Evolutionary conservation across 2,329 filamentous ascomycete genomes (phyloP).

Genomic region (Pseudogymnoascus sp.): DNA sequence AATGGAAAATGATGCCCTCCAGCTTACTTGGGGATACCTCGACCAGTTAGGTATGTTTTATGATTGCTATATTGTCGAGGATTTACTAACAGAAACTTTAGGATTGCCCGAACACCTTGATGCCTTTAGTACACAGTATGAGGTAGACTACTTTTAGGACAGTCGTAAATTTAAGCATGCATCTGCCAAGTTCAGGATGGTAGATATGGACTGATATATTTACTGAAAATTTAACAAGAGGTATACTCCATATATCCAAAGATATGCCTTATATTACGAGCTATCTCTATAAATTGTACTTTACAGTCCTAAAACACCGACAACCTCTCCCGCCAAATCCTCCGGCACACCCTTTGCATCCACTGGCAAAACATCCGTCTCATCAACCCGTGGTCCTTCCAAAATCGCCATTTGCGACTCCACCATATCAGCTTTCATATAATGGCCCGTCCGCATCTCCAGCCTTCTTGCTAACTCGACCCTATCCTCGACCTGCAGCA

Average conservation of each 20-base stretch:
- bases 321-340: slow-evolving; percentile 11
- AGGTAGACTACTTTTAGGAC: background rate
- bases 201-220: background rate
- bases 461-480: slow-evolving; percentile 23
- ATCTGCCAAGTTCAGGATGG: background rate
- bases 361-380: slow-evolving; percentile 31
- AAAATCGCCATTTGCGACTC: slow-evolving; percentile 28
- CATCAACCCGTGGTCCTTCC: slow-evolving; percentile 23
- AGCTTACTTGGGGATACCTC: background rate
- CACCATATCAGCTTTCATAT: slow-evolving; percentile 31
- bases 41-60: background rate
- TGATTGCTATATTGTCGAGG: background rate
- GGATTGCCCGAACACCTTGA: background rate
- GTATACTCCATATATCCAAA: background rate
- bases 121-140: background rate
- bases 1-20: background rate
- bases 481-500: slow-evolving; percentile 29
- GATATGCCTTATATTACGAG: background rate
- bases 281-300: background rate
- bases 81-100: background rate
- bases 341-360: slow-evolving; percentile 7
- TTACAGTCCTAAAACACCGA: background rate
- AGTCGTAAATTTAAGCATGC: background rate
- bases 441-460: slow-evolving; percentile 26
- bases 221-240: background rate